Conservation (phyloP, 2,329 filamentous ascomycete genomes). For the Monosporascus ibericus region DNA sequence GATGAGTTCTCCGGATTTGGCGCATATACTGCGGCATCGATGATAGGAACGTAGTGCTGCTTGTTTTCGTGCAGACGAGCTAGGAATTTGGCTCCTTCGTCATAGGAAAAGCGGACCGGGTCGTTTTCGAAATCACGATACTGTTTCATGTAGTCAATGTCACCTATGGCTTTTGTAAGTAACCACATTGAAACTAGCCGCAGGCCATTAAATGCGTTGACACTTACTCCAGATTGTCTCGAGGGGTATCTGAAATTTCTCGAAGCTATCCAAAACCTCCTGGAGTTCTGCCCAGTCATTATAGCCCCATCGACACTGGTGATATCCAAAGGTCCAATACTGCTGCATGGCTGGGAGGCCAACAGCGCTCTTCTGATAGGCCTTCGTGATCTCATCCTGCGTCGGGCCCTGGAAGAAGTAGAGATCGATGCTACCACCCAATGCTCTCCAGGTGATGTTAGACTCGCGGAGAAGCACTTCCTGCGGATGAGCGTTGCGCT, state of each 20-base stretch:
- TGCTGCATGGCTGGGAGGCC: conserved; percentile 73
- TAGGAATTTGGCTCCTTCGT: conserved; percentile 54
- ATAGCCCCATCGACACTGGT: conserved; percentile 83
- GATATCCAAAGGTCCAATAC: conserved; percentile 76
- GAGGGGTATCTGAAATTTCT: conserved; percentile 57
- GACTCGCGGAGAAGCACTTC: conserved; percentile 60
- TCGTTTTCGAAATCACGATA: conserved; percentile 60
- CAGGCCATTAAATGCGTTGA: conserved; percentile 21
- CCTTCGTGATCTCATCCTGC: conserved; percentile 60
- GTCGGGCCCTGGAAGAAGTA: conserved; percentile 73
- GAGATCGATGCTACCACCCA: conserved; percentile 73
- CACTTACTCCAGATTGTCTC: conserved; percentile 62
- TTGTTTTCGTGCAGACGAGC: conserved; percentile 54
- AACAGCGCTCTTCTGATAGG: conserved; percentile 61
- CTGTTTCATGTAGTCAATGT: conserved; percentile 65
- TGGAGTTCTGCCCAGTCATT: conserved; percentile 63
- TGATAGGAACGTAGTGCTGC: conserved; percentile 68
- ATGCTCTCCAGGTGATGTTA: conserved; percentile 64
- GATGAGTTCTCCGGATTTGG: conserved; percentile 64
- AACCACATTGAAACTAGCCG: conserved; percentile 29
- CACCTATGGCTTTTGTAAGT: conserved; percentile 45
- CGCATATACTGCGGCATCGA: conserved; percentile 65
- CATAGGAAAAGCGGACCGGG: conserved; percentile 47
- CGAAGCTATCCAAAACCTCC: conserved; percentile 62
- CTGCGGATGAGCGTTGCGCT: conserved; percentile 71